Evolutionary conservation across 179 eudicot species (phyloP), one percentile per base, ranked within the genome.

Genomic region (Gypsophila paniculata): DNA sequence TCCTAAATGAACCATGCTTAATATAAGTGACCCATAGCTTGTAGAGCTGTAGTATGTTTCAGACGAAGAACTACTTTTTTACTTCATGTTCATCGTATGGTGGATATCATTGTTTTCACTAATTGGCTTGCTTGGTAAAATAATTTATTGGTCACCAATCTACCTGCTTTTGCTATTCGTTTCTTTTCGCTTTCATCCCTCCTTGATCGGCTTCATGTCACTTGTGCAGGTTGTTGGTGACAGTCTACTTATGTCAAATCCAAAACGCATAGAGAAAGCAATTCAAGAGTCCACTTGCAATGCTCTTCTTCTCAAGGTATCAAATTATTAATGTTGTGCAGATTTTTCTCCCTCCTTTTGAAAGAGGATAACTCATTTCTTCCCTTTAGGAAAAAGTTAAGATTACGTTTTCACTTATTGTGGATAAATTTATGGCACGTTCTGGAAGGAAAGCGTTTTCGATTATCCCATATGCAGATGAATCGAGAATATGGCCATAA

Each of bases 271-370:
- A 46, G 97, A 91, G 74, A 91, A 74, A 84, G 99, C 99, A 19
- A 84, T 88, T 68, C 83, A 75, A 71, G 99, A 91, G 79, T 76
- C 83, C 61, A 82, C 97, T 67, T 94, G 99, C 82, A 90, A 94
- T 80, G 94, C 94, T 75, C 91, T 94, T 76, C 83, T 86, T 70
- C 93, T 94, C 72, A 91, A 94, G 99, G 99, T 94, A 42, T 42
- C 11, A 42, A 36, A 42, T 42, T 42, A 84, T 68, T 54, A 51
- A 36, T 71, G 9, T n/a, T 59, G 42, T 34, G 23, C 18, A 29
- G 14, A 11, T 76, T 51, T 38, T 23, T 23, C 10, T 7, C 17
- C 34, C 54, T 8, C 26, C 26, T 22, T 23, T 18, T 52, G 65
- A 49, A 53, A 38, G 11, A 15, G 25, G 32, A 12, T 13, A 54